A percentile compares a stretch with the other conserved stretches of the same genome.
phyloP scores from a whole-genome alignment of 768 basidiomycete genomes.

The Heimioporus sp. region DNA sequence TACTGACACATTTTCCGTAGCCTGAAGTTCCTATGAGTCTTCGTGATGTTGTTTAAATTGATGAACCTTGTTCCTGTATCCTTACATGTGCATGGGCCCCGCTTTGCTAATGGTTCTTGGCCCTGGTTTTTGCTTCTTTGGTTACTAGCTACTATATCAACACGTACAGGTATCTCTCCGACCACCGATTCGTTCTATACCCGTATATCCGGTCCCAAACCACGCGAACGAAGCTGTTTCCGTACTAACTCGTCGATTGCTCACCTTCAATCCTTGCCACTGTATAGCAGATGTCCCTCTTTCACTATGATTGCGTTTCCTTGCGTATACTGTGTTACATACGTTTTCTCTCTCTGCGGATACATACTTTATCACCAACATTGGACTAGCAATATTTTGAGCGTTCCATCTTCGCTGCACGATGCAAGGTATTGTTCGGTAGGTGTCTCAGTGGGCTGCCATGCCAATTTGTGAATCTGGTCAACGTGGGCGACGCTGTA shows the following conservation, averaged over 20 bases:
- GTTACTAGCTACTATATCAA: constrained; percentile 51
- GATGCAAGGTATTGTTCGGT: constrained; percentile 64
- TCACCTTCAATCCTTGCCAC: constrained; percentile 46
- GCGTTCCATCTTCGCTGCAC: constrained; percentile 90
- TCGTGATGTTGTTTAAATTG: constrained; percentile 80
- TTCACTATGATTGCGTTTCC: constrained; percentile 14
- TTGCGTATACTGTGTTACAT: constrained; percentile 29
- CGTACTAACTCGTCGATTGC: constrained; percentile 40
- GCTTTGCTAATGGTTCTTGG: constrained; percentile 30
- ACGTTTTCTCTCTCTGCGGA: constrained; percentile 23
- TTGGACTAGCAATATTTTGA: constrained; percentile 73
- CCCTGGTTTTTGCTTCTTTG: constrained; percentile 33
- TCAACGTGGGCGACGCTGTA: constrained; percentile 69
- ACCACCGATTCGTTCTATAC: constrained; percentile 55
- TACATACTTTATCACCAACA: constrained; percentile 44
- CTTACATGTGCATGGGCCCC: constrained; percentile 54
- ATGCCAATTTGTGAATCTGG: constrained; percentile 79
- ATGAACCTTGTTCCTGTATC: constrained; percentile 71
- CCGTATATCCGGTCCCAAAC: constrained; percentile 53
- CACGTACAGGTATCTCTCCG: constrained; percentile 39
- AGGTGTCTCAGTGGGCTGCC: constrained; percentile 51
- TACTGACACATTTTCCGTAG: constrained; percentile 38
- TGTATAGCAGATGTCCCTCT: constrained; percentile 60
- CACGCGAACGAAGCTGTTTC: constrained; percentile 55
- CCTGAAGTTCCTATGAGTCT: constrained; percentile 90